Conservation (phyloP, 179 eudicot species). For the Beta lomatogona region DNA sequence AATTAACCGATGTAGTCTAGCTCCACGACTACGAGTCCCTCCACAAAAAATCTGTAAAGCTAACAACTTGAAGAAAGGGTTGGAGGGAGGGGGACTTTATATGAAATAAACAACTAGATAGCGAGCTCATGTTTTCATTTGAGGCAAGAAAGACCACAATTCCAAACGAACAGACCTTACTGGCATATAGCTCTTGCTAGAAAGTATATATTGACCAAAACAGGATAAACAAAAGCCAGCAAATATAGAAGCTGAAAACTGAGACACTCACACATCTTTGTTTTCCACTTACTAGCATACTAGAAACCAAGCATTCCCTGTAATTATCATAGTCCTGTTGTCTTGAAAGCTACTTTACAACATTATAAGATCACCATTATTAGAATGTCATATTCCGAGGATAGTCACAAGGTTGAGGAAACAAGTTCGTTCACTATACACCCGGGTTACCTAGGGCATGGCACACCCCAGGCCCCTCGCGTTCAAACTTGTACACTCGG, state of each 20-base stretch:
- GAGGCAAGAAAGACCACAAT: neutral
- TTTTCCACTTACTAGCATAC: neutral
- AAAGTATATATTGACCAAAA: neutral
- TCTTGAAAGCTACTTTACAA: neutral
- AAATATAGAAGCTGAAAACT: neutral
- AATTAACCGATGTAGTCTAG: neutral
- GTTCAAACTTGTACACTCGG: no score
- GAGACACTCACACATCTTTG: neutral
- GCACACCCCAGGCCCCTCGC: no score
- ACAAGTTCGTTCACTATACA: no score
- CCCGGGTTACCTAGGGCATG: no score
- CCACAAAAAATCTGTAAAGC: neutral
- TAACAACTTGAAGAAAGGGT: neutral
- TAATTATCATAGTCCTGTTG: no score
- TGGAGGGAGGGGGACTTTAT: no score
- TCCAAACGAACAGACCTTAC: neutral
- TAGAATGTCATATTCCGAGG: neutral
- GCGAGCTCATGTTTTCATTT: neutral
- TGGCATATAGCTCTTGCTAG: neutral
- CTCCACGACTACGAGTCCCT: no score
- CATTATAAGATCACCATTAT: neutral
- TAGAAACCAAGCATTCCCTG: neutral
- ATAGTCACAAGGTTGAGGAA: no score
- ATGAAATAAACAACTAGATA: neutral
- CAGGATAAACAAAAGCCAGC: neutral